phyloP scores from a whole-genome alignment of 2,329 filamentous ascomycete species.

The Nannizziopsis arthrosporioides region DNA sequence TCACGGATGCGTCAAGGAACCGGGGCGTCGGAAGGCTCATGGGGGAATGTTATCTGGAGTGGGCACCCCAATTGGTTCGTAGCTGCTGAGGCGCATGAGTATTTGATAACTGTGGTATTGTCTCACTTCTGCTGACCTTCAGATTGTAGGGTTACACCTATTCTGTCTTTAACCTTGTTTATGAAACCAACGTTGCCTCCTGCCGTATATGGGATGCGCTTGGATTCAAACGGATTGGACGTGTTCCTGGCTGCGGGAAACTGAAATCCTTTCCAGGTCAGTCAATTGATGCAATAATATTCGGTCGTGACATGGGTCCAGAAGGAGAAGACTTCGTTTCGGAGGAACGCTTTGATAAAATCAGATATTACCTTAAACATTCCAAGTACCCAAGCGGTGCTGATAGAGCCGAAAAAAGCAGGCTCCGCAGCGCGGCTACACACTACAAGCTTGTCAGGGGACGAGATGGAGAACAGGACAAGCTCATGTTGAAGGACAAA shows the following conservation, averaged over 20 bases:
- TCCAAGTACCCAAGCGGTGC: constrained; percentile 86
- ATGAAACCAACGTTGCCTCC: constrained; percentile 83
- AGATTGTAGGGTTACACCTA: constrained; percentile 62
- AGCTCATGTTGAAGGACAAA: constrained; percentile 93
- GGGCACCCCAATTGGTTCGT: constrained; percentile 53
- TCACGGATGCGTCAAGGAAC: constrained; percentile 60
- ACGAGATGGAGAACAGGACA: constrained; percentile 46
- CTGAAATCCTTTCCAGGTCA: constrained; percentile 57
- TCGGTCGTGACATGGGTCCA: constrained; percentile 51
- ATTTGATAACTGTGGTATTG: too few relatives aligned
- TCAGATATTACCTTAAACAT: constrained; percentile 91
- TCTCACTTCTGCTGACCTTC: not conserved
- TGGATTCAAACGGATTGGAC: constrained; percentile 83
- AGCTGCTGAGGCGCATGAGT: constrained; percentile 13
- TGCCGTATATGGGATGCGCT: constrained; percentile 86
- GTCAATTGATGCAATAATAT: constrained; percentile 64
- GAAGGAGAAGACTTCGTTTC: constrained; percentile 74
- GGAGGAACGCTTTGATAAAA: constrained; percentile 97
- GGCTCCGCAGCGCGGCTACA: constrained; percentile 81
- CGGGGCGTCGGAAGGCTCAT: constrained; percentile 63
- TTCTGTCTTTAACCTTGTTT: constrained; percentile 87
- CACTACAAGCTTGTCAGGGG: constrained; percentile 71
- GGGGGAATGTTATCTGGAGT: constrained; percentile 66
- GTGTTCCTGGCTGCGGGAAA: constrained; percentile 61
- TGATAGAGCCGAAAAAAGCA: constrained; percentile 89